Evolutionary conservation across 768 basidiomycete species (phyloP).

Genomic region (Naganishia vishniacii): DNA sequence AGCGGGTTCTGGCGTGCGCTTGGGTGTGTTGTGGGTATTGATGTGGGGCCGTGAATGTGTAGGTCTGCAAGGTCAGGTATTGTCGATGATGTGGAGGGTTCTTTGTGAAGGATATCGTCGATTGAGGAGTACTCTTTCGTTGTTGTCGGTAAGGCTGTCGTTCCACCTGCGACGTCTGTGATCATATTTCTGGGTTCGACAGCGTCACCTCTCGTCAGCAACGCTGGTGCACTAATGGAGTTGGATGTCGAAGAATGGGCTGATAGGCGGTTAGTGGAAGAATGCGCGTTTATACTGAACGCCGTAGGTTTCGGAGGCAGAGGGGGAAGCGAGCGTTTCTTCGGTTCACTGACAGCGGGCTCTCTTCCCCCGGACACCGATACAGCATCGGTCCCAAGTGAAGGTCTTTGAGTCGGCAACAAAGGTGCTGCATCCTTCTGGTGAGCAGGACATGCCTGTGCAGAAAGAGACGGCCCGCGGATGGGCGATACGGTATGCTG

Average conservation of each 20-base stretch:
- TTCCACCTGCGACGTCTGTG: neutral
- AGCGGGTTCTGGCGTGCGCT: neutral
- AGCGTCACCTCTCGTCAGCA: neutral
- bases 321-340: slow-evolving; percentile 6
- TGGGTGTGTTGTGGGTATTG: too few relatives aligned
- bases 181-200: neutral
- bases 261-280: neutral
- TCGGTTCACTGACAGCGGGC: neutral
- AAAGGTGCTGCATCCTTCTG: neutral
- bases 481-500: neutral
- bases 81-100: neutral
- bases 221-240: neutral
- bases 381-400: neutral
- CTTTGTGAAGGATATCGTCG: neutral
- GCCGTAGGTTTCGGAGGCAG: slow-evolving; percentile 6
- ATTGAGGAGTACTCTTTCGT: neutral
- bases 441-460: neutral
- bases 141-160: neutral
- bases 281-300: neutral
- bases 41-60: too few relatives aligned
- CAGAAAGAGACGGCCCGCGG: neutral
- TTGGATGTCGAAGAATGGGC: neutral
- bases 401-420: neutral
- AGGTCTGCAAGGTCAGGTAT: neutral
- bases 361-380: too few relatives aligned